These are phyloP conservation scores for Lasiodiplodia theobromae DNA, from an alignment of 2,329 filamentous ascomycete species.

Conservation along the genomic window DNA sequence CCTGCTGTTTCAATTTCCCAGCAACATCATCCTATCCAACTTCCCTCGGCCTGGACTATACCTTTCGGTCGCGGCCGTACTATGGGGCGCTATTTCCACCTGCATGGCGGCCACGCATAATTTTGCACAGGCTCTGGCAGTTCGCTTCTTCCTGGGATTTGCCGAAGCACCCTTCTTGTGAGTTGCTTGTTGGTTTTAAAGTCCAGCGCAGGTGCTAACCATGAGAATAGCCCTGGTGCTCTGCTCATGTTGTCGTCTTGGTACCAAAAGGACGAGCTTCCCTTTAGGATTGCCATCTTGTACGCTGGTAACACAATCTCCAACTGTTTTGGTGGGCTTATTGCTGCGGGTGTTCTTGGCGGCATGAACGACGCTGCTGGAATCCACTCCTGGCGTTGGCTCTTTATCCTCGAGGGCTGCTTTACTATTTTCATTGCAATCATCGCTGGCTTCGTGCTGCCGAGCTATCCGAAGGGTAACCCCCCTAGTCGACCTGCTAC, in stretches of 20 bases:
- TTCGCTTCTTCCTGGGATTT: constrained; percentile 29
- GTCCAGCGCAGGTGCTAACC: constrained; percentile 6
- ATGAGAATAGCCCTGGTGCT: constrained; percentile 45
- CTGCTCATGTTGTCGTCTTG: constrained; percentile 60
- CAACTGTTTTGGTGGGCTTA: constrained; percentile 60
- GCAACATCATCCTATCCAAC: constrained; percentile 32
- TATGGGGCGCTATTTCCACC: constrained; percentile 26
- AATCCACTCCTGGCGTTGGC: constrained; percentile 46
- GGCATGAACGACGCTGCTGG: constrained; percentile 44
- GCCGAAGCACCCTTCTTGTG: constrained; percentile 27
- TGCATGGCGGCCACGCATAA: constrained; percentile 19
- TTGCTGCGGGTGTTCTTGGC: constrained; percentile 59
- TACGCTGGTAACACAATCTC: constrained; percentile 60
- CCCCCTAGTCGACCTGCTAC: neutral
- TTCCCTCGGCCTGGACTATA: constrained; percentile 28
- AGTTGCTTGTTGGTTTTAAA: constrained; percentile 7
- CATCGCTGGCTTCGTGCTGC: constrained; percentile 45
- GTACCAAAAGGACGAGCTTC: constrained; percentile 62
- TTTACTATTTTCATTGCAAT: constrained; percentile 46
- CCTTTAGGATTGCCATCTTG: constrained; percentile 59
- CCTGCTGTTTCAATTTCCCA: constrained; percentile 37
- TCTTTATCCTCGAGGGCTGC: constrained; percentile 44
- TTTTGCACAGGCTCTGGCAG: neutral
- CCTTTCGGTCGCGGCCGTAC: constrained; percentile 23
- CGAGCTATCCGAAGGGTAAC: constrained; percentile 43